Evolutionary conservation across 2,329 filamentous ascomycete genomes (phyloP), one percentile per base, ranked within the genome.

Genomic region (Fusarium haematococcum): DNA sequence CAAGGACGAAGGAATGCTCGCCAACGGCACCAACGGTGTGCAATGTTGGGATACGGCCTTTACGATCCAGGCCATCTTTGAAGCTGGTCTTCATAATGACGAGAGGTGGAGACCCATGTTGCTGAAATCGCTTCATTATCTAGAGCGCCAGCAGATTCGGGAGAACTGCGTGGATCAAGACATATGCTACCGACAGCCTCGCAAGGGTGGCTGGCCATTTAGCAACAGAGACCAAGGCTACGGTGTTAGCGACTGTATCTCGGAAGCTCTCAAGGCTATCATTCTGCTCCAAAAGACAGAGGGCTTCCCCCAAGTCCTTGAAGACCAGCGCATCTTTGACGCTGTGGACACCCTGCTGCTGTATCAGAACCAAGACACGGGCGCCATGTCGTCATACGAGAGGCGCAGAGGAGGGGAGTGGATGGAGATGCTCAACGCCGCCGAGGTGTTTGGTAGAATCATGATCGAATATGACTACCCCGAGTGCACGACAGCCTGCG

Each of bases 381-480:
- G 95, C 25, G 97, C 95, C 5, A 96, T 95, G 80, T 94, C 95
- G 0, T 97, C 95, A 18, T 99, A 99, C 81, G 97, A 99, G 80
- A 90, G 90, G 2, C 93, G 92, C 2, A 91, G 97, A 30, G 96
- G 93, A 3, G 93, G 94, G 11, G 88, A 93, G 75, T 90, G 89
- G 75, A 82, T 98, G 75, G 97, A 99, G 82, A 88, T 92, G 81
- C 89, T 99, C 50, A 99, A 99, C 79, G 96, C 96, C 0, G 97
- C 97, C 2, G 97, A 99, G 81, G 95, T 99, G 0, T 99, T 99
- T 82, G 95, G 95, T 16, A 90, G 92, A 23, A 99, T 99, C 84
- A 99, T 99, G 97, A 93, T 99, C 63, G 96, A 98, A 80, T 99
- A 99, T 82, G 95, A 98, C 81, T 98, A 99, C 80, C 95, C 96